These are phyloP conservation scores for Neurospora sp. DNA, from an alignment of 495 filamentous ascomycete species.

Conservation along the genomic window DNA sequence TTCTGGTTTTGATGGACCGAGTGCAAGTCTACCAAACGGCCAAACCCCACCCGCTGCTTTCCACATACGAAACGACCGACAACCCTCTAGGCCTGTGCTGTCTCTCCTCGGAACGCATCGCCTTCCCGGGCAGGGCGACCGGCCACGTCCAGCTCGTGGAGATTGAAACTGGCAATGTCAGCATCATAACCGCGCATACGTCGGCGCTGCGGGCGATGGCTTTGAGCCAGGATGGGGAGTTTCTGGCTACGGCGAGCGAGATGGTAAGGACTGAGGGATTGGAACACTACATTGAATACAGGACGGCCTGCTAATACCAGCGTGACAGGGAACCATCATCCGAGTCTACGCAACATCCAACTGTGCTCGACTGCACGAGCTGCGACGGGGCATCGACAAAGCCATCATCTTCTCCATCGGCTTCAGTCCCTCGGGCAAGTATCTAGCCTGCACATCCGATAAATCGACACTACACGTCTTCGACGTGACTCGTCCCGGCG, in stretches of 20 bases:
- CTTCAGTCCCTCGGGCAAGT: conserved; percentile 67
- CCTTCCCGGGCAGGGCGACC: conserved; percentile 72
- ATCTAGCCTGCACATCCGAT: conserved; percentile 91
- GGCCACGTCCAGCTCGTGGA: conserved; percentile 93
- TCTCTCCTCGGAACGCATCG: conserved; percentile 59
- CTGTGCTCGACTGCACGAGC: conserved; percentile 68
- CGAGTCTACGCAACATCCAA: conserved; percentile 71
- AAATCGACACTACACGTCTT: conserved; percentile 94
- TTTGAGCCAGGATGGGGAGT: conserved; percentile 67
- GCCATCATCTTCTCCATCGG: conserved; percentile 79
- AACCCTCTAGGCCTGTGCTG: conserved; percentile 77
- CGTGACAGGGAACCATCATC: conserved; percentile 67
- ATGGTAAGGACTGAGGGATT: conserved; percentile 41
- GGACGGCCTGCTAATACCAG: not conserved
- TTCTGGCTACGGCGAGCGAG: conserved; percentile 87
- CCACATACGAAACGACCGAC: conserved; percentile 75
- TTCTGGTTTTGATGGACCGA: conserved; percentile 72
- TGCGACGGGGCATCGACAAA: conserved; percentile 80
- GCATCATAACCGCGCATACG: conserved; percentile 87
- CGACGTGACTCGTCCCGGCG: conserved; percentile 50
- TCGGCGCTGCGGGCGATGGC: conserved; percentile 68
- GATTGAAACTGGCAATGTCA: conserved; percentile 70
- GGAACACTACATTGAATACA: not conserved
- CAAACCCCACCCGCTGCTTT: conserved; percentile 60
- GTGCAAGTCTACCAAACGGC: conserved; percentile 76